Conservation (phyloP, 306 rosid genomes). For the Sicyos edulis region DNA sequence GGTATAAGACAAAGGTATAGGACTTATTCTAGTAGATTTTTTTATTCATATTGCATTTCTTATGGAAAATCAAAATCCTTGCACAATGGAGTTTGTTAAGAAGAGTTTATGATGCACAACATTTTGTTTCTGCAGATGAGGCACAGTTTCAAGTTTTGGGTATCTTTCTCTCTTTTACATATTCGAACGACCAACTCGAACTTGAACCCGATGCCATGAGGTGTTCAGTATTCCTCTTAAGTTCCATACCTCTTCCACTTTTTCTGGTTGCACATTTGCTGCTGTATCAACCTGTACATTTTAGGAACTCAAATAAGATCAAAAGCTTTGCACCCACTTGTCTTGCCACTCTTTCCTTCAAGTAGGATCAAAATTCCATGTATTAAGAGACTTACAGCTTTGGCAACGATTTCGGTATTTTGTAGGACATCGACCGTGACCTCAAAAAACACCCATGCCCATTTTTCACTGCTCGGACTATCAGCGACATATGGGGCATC, state of each 20-base stretch:
- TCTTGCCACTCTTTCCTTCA: neutral
- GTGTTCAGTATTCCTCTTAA: slow-evolving; percentile 86
- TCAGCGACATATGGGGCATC: slow-evolving; percentile 54
- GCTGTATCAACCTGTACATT: slow-evolving; percentile 72
- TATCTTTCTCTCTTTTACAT: slow-evolving; percentile 27
- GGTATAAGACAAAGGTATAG: too few species aligned
- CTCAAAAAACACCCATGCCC: slow-evolving; percentile 98
- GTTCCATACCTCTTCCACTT: slow-evolving; percentile 79
- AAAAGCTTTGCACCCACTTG: neutral
- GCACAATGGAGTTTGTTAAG: neutral
- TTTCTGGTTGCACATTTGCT: slow-evolving; percentile 85
- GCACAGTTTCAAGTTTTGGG: neutral
- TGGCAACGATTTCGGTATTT: slow-evolving; percentile 67
- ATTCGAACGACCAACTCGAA: slow-evolving; percentile 65
- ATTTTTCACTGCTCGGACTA: slow-evolving; percentile 55
- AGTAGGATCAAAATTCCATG: neutral
- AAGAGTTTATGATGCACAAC: neutral
- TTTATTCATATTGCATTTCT: neutral
- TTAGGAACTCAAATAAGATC: slow-evolving; percentile 2
- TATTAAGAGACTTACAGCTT: slow-evolving; percentile 54
- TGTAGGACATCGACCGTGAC: slow-evolving; percentile 44
- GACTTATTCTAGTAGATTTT: neutral
- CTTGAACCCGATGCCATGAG: slow-evolving; percentile 80
- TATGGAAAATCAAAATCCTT: neutral
- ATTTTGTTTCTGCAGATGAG: neutral